These are phyloP conservation scores for Chaetomium sp. DNA, from an alignment of 2,329 filamentous ascomycete species.

Conservation along the genomic window DNA sequence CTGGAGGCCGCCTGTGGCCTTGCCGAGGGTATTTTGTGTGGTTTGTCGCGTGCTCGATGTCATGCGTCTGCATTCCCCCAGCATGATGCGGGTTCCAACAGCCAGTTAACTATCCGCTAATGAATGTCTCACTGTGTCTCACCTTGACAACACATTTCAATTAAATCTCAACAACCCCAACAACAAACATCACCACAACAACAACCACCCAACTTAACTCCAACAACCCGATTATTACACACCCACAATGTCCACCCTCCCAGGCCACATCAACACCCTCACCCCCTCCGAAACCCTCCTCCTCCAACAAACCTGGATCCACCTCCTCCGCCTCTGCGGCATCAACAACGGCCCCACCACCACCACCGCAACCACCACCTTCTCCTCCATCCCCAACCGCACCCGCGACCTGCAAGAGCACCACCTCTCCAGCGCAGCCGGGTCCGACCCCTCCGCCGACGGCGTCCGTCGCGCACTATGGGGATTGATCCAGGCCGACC, in stretches of 20 bases:
- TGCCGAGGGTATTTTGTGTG: too few relatives aligned
- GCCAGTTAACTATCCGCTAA: too few relatives aligned
- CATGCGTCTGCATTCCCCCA: too few relatives aligned
- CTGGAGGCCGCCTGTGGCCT: too few relatives aligned
- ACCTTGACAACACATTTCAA: too few relatives aligned
- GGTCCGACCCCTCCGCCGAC: neutral
- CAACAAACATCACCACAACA: too few relatives aligned
- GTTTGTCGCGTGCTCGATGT: too few relatives aligned
- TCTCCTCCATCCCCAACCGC: neutral
- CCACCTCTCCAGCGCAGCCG: neutral
- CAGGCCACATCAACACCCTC: conserved; percentile 9
- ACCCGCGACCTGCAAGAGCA: neutral
- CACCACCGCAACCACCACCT: neutral
- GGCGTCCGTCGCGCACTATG: conserved; percentile 6
- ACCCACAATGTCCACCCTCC: neutral
- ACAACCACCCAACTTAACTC: too few relatives aligned
- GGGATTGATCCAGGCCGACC: conserved; percentile 9
- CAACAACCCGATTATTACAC: too few relatives aligned
- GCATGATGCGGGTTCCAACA: too few relatives aligned
- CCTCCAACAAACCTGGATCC: conserved; percentile 11
- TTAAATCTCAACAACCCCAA: too few relatives aligned
- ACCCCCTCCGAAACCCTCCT: conserved; percentile 1
- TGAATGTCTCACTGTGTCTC: too few relatives aligned
- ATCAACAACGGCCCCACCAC: neutral
- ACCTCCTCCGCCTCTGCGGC: conserved; percentile 12